Base-by-base conservation (phyloP, 345 rosid genomes). In the Odontarrhena argentea region DNA sequence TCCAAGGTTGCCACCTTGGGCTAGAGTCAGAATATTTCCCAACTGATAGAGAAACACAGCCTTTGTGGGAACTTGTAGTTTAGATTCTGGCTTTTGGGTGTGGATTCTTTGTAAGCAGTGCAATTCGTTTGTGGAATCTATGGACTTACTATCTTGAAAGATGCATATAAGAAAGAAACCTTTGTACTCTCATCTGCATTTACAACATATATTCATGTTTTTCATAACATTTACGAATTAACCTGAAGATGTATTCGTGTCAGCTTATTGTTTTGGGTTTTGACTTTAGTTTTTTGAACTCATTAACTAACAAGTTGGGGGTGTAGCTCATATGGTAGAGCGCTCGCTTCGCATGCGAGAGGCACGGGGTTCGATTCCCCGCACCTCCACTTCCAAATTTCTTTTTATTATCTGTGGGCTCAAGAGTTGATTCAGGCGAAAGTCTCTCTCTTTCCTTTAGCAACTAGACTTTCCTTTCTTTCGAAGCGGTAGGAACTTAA, bases 341-440 rank as follows among this genome's bases (percentile, higher is more conserved):
- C 91, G 85, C 87, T 84, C 81, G 91, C 89, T 85, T 87, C 85
- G 95, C 87, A 87, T 85, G 90, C 93, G 88, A 85, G 88, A 87
- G 90, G 90, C 82, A 85, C 88, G 75, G 38, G 67, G 67, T 62
- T 62, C 67, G 67, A 62, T 62, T 62, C 67, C 55, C 45, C 45
- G 55, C 67, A 63, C 15, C 47, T 63, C 67, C 56, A 63, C 0
- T 18, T 18, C 22, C 22, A 18, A 18, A 18, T 18, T 18, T 18
- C 1, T 14, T 9, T 5, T 36, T 7, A 3, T 55, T 50, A 26
- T 58, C 40, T 32, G 25, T 14, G 41, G 28, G 12, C 28, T 69
- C 61, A 60, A 32, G 36, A 32, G 73, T 59, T 68, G 9, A 28
- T 68, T 68, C 43, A 58, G 66, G 73, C 73, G 59, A 41, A 68